phyloP scores from a whole-genome alignment of 805 yeast genomes.

The Wickerhamomyces strasburgensis region DNA sequence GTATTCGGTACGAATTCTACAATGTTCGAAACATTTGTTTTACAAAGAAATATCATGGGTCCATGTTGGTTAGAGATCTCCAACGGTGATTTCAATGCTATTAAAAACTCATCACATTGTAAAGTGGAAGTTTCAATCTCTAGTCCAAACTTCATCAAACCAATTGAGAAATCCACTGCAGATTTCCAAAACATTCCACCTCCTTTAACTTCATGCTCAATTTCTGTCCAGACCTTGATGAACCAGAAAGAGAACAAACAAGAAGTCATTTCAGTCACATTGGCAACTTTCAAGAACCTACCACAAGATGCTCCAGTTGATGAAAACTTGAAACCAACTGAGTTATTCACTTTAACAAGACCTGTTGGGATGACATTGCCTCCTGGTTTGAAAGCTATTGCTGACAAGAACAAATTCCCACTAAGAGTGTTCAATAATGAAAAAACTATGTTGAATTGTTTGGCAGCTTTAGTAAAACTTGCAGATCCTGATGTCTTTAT shows the following conservation, averaged over 20 bases:
- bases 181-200: constrained; percentile 45
- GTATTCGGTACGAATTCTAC: constrained; percentile 75
- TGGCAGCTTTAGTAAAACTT: constrained; percentile 61
- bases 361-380: constrained; percentile 75
- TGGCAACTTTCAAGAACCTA: constrained; percentile 63
- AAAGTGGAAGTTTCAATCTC: constrained; percentile 63
- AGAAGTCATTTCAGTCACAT: constrained; percentile 79
- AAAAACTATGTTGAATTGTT: constrained; percentile 63
- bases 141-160: constrained; percentile 42
- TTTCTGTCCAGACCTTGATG: constrained; percentile 77
- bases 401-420: constrained; percentile 46
- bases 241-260: constrained; percentile 71
- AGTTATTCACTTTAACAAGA: constrained; percentile 67
- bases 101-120: constrained; percentile 73
- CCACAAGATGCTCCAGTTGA: constrained; percentile 74
- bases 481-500: constrained; percentile 89
- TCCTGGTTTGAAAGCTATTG: constrained; percentile 62
- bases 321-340: constrained; percentile 55
- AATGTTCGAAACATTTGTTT: constrained; percentile 79
- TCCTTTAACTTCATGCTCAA: constrained; percentile 63
- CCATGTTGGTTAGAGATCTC: constrained; percentile 91
- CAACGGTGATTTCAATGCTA: constrained; percentile 52
- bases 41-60: constrained; percentile 86
- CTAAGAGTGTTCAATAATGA: constrained; percentile 68
- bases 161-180: constrained; percentile 39